phyloP scores from a whole-genome alignment of 2,329 filamentous ascomycete genomes.

The Fusarium sulawesiense region DNA sequence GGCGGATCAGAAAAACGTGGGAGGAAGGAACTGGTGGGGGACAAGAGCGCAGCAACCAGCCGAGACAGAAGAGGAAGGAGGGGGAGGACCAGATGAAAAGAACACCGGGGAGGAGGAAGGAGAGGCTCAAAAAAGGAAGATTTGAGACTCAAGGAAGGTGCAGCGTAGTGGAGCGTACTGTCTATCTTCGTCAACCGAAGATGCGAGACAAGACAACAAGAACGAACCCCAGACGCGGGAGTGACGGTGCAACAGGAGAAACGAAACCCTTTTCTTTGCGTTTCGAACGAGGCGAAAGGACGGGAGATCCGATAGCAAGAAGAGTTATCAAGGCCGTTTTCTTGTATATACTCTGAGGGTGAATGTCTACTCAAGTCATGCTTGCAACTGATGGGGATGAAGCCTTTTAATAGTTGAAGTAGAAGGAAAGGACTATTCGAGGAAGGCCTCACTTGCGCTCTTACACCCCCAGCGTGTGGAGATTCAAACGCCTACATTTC shows the following conservation, averaged over 20 bases:
- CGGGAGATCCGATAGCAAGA: conserved; percentile 16
- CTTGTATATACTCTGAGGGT: not conserved
- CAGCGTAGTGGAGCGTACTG: not conserved
- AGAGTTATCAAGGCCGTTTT: conserved; percentile 5
- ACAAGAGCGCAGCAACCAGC: conserved; percentile 41
- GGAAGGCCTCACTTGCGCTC: conserved; percentile 18
- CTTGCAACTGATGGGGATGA: not conserved
- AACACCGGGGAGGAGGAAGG: not conserved
- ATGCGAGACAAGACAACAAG: conserved; percentile 43
- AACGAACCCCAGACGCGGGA: conserved; percentile 38
- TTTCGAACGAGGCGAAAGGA: conserved; percentile 33
- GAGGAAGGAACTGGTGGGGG: conserved; percentile 30
- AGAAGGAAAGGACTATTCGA: not conserved
- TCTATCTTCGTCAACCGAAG: conserved; percentile 31
- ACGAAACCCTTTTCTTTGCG: conserved; percentile 28
- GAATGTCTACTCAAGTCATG: not conserved
- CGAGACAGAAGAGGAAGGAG: conserved; percentile 27
- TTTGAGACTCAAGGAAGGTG: not conserved
- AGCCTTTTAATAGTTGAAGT: conserved; percentile 35
- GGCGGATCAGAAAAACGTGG: conserved; percentile 37
- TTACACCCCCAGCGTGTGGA: conserved; percentile 24
- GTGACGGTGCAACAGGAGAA: conserved; percentile 41
- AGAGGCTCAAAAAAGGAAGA: conserved; percentile 18
- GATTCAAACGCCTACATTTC: conserved; percentile 15
- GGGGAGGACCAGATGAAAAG: not conserved